These are phyloP conservation scores for Penstemon davidsonii DNA, from an alignment of 257 asterid species.

Conservation along the genomic window DNA sequence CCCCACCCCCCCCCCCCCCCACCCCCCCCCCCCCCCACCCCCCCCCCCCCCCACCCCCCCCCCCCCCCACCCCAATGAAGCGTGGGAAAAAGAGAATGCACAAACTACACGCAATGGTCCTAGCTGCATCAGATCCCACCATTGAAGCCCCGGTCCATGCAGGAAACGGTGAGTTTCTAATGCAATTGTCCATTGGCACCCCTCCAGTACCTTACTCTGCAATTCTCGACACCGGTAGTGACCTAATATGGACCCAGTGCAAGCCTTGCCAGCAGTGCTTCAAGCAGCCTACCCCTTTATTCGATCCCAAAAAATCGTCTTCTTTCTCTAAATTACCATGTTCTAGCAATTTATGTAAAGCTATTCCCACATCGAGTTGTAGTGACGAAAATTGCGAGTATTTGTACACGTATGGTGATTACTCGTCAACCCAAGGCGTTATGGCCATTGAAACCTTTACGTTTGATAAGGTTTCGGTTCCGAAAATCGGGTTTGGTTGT, in stretches of 20 bases:
- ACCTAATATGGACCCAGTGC: constrained; percentile 74
- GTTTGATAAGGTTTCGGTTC: constrained; percentile 47
- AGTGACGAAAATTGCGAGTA: constrained; percentile 48
- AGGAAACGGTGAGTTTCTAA: constrained; percentile 79
- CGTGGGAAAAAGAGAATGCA: constrained; percentile 59
- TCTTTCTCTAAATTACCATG: constrained; percentile 52
- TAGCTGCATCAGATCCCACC: constrained; percentile 36
- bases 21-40: no score
- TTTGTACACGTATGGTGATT: constrained; percentile 70
- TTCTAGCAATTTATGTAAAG: constrained; percentile 50
- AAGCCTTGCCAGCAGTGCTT: constrained; percentile 60
- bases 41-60: no score
- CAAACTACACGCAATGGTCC: constrained; percentile 45
- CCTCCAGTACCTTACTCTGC: constrained; percentile 57
- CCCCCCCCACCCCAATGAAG: no score
- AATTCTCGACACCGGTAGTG: constrained; percentile 77
- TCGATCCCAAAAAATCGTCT: constrained; percentile 58
- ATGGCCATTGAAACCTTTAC: constrained; percentile 67
- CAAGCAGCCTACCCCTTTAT: constrained; percentile 50
- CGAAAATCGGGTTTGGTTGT: constrained; percentile 72
- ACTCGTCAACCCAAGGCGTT: constrained; percentile 68
- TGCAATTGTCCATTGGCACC: constrained; percentile 67
- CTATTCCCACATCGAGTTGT: constrained; percentile 55
- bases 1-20: no score
- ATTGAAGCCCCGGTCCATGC: constrained; percentile 61